phyloP scores from a whole-genome alignment of 208 protist species.

The Trichomonas tenax region DNA sequence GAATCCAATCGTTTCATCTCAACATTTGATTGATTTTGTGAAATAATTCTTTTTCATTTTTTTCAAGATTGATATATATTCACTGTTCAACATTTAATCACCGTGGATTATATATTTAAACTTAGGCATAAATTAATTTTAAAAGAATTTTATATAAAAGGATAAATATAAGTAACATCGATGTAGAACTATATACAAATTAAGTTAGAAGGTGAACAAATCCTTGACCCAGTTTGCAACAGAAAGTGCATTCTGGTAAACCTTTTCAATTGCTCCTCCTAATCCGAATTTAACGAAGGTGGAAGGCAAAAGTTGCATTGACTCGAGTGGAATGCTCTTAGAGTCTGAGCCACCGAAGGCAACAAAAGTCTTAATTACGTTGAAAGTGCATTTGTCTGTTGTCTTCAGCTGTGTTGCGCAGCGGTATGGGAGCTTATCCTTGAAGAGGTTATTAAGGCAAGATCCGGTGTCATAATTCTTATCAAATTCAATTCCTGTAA shows the following conservation, averaged over 20 bases:
- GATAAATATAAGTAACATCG: no score
- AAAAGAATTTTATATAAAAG: no score
- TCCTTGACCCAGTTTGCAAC: not conserved
- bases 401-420: not conserved
- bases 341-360: not conserved
- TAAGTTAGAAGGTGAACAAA: not conserved
- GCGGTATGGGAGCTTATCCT: not conserved
- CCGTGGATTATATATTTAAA: no score
- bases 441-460: not conserved
- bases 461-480: not conserved
- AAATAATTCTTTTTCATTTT: no score
- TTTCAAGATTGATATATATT: no score
- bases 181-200: no score
- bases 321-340: not conserved
- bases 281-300: not conserved
- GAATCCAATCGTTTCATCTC: no score
- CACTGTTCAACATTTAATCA: no score
- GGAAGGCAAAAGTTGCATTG: not conserved
- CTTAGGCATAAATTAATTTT: no score
- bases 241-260: not conserved
- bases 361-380: not conserved
- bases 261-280: not conserved
- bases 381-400: not conserved
- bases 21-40: no score
- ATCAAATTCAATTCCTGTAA: not conserved